Percentiles rank a stretch among this genome's conserved stretches.
Evolutionary conservation across 306 rosid genomes (phyloP).

Genomic region (Vigna trinervia): DNA sequence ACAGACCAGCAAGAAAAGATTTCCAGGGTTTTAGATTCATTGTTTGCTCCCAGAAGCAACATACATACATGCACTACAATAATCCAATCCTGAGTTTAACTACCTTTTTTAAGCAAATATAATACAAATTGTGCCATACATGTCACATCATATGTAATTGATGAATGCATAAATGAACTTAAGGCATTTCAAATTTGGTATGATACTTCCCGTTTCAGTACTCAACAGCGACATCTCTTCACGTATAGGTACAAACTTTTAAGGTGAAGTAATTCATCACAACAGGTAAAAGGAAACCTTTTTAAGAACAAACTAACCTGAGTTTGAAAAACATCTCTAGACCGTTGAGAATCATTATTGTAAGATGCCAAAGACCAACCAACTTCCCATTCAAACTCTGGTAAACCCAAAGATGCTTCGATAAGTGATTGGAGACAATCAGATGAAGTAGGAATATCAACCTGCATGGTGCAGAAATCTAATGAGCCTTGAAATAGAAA

Average conservation of each 20-base stretch:
- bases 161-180: conserved; percentile 18
- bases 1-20: conserved; percentile 17
- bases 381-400: conserved; percentile 84
- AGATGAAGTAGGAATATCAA: conserved; percentile 77
- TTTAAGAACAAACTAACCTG: conserved; percentile 58
- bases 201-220: conserved; percentile 11
- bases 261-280: conserved; percentile 24
- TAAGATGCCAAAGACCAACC: conserved; percentile 94
- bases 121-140: conserved; percentile 7
- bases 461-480: conserved; percentile 51
- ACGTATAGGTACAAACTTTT: background rate
- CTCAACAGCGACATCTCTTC: conserved; percentile 13
- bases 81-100: conserved; percentile 35
- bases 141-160: conserved; percentile 8
- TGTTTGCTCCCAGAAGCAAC: conserved; percentile 38
- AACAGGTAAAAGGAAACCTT: background rate
- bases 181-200: conserved; percentile 5
- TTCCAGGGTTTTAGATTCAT: conserved; percentile 19
- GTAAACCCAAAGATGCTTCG: conserved; percentile 71
- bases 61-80: conserved; percentile 26
- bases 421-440: conserved; percentile 72
- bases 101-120: conserved; percentile 16
- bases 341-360: conserved; percentile 54
- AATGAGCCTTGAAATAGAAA: conserved; percentile 33
- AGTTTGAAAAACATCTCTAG: conserved; percentile 48